Evolutionary conservation across 75 land plant genomes (phyloP), one percentile per base, ranked within the genome.

Genomic region (Isoetes taiwanensis): DNA sequence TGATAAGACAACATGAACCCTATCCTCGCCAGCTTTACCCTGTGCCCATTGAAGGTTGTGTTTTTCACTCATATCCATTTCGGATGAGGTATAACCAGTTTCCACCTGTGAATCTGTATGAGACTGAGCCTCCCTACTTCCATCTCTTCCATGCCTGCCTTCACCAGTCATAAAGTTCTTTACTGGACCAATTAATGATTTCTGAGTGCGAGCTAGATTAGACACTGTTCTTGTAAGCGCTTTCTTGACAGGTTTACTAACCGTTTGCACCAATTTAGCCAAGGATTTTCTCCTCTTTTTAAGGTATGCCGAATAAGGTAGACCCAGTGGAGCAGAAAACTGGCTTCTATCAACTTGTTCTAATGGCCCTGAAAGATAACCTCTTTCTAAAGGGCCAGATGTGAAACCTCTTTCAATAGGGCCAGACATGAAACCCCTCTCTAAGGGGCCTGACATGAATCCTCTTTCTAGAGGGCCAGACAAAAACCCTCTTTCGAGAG

Each of bases 11-110:
- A 90, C 70, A 57, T 90, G 96, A 2, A 85, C 79, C 23, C 96
- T 64, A 59, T 90, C 96, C 61, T 90, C 96, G 2, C 96, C 96
- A 0, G 96, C 91, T 41, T 86, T 90, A 8, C 96, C 96, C 32
- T 90, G 93, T 16, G 96, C 96, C 93, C 93, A 90, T 30, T 94
- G 99, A 21, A 94, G 34, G 52, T 80, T 83, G 35, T 70, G 73
- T 35, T 64, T 68, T 8, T 69, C 82, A 25, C 63, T 30, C 0
- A 59, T 59, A 25, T 72, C 76, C 6, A 66, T 43, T 1, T 50
- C 28, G 58, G 66, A 5, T 67, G 68, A 16, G 63, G 61, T 53
- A 63, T 41, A 37, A 34, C 35, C 21, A 56, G 57, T 32, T 76
- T 73, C 25, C 72, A 48, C 54, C 72, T 79, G n/a, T 59, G 34